These are phyloP conservation scores for Pichia sporocuriosa DNA, from an alignment of 805 yeast genomes.

Conservation along the genomic window DNA sequence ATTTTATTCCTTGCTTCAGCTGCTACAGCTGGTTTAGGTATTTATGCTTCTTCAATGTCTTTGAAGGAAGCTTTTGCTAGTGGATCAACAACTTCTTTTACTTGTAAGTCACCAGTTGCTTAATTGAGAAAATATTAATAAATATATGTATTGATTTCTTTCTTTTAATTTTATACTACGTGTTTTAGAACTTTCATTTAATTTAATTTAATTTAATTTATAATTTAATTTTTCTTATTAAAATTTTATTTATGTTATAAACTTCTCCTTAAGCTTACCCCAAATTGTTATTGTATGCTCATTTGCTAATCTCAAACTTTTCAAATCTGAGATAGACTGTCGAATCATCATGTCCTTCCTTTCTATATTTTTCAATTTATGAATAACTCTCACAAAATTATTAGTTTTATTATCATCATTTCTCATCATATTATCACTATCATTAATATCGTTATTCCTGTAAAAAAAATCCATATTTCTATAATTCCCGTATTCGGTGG, in stretches of 20 bases:
- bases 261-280: neutral
- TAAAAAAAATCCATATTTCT: neutral
- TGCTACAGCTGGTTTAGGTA: constrained; percentile 9
- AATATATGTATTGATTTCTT: neutral
- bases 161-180: neutral
- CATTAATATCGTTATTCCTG: neutral
- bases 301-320: neutral
- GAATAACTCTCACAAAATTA: constrained; percentile 1
- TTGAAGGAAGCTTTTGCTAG: constrained; percentile 2
- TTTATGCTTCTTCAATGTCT: constrained; percentile 8
- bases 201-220: too few species aligned
- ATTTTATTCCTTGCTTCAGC: constrained; percentile 7
- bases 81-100: constrained; percentile 8
- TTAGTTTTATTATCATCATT: neutral
- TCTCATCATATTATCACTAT: neutral
- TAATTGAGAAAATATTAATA: neutral
- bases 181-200: too few species aligned
- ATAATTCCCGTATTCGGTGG: constrained; percentile 1
- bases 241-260: neutral
- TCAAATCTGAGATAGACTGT: constrained; percentile 8
- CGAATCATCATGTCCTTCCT: constrained; percentile 3
- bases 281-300: neutral
- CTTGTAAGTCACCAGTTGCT: constrained; percentile 9
- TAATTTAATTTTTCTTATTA: neutral
- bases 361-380: constrained; percentile 3